Conservation (phyloP, 331 rosid genomes). For the Cucumis variabilis region DNA sequence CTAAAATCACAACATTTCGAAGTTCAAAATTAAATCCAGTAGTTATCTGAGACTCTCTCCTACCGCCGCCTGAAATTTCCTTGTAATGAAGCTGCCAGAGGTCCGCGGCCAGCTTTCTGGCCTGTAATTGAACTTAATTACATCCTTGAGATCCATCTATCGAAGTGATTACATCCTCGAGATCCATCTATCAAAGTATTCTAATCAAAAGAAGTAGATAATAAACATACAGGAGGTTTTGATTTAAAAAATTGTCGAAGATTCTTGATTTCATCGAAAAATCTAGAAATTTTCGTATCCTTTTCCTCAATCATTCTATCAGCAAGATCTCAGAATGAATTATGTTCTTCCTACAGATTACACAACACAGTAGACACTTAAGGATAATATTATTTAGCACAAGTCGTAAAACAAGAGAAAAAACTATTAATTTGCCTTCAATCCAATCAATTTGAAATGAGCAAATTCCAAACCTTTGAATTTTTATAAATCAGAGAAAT, state of each 20-base stretch:
- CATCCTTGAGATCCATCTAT: conserved; percentile 10
- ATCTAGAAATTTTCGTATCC: conserved; percentile 85
- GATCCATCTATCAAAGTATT: background rate
- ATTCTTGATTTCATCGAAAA: conserved; percentile 73
- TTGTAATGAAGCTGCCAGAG: conserved; percentile 11
- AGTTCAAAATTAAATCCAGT: background rate
- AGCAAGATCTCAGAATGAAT: conserved; percentile 88
- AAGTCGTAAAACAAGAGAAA: too few relatives aligned
- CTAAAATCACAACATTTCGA: background rate
- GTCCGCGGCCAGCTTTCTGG: conserved; percentile 23
- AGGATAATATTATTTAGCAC: too few relatives aligned
- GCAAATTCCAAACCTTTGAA: too few relatives aligned
- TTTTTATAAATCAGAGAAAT: too few relatives aligned
- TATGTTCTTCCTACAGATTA: conserved; percentile 79
- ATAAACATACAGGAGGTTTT: conserved; percentile 59
- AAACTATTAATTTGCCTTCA: too few relatives aligned
- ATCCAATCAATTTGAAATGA: too few relatives aligned
- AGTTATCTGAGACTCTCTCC: conserved; percentile 18
- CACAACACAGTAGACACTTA: too few relatives aligned
- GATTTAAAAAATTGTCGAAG: conserved; percentile 78
- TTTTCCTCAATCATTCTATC: conserved; percentile 92
- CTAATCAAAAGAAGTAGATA: conserved; percentile 30
- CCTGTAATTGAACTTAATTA: background rate
- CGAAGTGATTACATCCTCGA: too few relatives aligned
- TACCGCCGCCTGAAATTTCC: conserved; percentile 2